Percentiles rank a stretch among this genome's conserved stretches.
phyloP scores from a whole-genome alignment of 2,329 filamentous ascomycete genomes.

The Monilinia vaccinii-corymbosi region DNA sequence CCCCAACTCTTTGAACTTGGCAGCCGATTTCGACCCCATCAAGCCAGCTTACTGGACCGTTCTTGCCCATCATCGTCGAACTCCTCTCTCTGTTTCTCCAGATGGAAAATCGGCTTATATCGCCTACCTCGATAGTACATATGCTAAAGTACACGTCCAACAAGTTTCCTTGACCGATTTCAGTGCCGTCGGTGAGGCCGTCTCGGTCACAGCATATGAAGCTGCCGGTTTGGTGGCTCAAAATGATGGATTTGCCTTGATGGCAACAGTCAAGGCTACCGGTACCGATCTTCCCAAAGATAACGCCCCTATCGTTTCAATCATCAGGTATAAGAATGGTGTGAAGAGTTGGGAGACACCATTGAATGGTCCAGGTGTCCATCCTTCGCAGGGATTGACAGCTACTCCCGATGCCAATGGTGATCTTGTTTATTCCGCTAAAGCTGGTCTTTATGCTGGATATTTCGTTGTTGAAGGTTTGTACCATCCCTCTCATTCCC shows the following conservation, averaged over 20 bases:
- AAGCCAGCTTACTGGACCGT: slow-evolving; percentile 53
- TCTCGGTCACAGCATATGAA: slow-evolving; percentile 47
- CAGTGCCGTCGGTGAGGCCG: slow-evolving; percentile 40
- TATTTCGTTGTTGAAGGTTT: slow-evolving; percentile 50
- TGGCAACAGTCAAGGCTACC: slow-evolving; percentile 43
- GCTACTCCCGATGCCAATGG: slow-evolving; percentile 52
- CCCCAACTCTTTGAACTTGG: slow-evolving; percentile 39
- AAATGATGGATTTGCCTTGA: slow-evolving; percentile 52
- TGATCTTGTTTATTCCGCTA: slow-evolving; percentile 50
- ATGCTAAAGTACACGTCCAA: slow-evolving; percentile 48
- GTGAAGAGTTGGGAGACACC: slow-evolving; percentile 49
- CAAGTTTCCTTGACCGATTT: slow-evolving; percentile 46
- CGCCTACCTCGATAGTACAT: slow-evolving; percentile 49
- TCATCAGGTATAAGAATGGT: slow-evolving; percentile 50
- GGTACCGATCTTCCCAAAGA: slow-evolving; percentile 41
- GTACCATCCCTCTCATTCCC: not conserved
- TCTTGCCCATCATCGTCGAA: slow-evolving; percentile 51
- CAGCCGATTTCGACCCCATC: slow-evolving; percentile 45
- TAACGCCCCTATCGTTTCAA: slow-evolving; percentile 42
- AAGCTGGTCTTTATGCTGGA: slow-evolving; percentile 47
- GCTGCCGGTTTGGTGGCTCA: slow-evolving; percentile 53
- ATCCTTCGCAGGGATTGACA: slow-evolving; percentile 33
- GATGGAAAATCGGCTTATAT: slow-evolving; percentile 50
- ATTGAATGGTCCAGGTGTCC: slow-evolving; percentile 47
- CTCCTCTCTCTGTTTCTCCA: slow-evolving; percentile 53